phyloP scores from a whole-genome alignment of 2,329 filamentous ascomycete species.

The Fusarium udum region DNA sequence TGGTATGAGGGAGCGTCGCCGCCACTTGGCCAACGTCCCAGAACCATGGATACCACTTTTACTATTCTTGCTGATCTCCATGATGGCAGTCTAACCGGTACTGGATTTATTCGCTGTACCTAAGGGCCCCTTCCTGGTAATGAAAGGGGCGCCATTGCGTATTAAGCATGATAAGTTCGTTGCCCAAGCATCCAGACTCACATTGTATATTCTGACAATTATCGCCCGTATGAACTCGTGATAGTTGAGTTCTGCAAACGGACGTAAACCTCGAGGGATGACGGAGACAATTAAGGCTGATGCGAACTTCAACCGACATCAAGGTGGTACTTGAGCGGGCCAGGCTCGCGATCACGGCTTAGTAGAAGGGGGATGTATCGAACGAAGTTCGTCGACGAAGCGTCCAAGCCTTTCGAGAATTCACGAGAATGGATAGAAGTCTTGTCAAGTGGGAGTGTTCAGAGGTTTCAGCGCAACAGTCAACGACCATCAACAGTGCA shows the following conservation, averaged over 20 bases:
- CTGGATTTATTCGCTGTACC: slow-evolving; percentile 33
- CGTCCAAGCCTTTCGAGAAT: not conserved
- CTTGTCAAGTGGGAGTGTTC: slow-evolving; percentile 6
- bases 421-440: slow-evolving; percentile 6
- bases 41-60: slow-evolving; percentile 21
- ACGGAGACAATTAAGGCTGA: slow-evolving; percentile 65
- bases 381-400: slow-evolving; percentile 15
- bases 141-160: slow-evolving; percentile 30
- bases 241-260: slow-evolving; percentile 64
- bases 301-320: slow-evolving; percentile 68
- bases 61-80: slow-evolving; percentile 52
- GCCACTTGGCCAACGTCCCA: slow-evolving; percentile 43
- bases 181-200: slow-evolving; percentile 41
- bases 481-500: slow-evolving; percentile 15
- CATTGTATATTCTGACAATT: slow-evolving; percentile 64
- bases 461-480: slow-evolving; percentile 3
- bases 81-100: slow-evolving; percentile 49
- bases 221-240: slow-evolving; percentile 64
- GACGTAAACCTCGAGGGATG: slow-evolving; percentile 67
- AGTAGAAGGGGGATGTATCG: slow-evolving; percentile 7
- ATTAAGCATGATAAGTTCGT: slow-evolving; percentile 37
- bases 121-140: slow-evolving; percentile 29
- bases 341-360: slow-evolving; percentile 41
- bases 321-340: slow-evolving; percentile 56
- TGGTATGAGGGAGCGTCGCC: slow-evolving; percentile 60